Base-by-base conservation (phyloP, 2,329 filamentous ascomycete genomes). In the Cladosporium sp. region DNA sequence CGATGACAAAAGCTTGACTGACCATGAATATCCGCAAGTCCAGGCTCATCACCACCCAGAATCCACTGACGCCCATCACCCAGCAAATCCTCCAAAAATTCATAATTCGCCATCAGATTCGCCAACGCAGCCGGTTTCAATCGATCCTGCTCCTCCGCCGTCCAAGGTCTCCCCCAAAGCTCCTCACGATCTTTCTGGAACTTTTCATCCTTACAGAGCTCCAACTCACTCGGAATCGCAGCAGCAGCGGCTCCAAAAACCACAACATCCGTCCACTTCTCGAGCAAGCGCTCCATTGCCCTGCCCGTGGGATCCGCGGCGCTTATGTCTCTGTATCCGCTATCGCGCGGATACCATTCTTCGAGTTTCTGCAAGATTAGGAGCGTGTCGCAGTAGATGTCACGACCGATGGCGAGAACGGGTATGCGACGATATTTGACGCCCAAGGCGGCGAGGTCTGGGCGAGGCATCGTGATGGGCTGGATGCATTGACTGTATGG, bases 401-500 rank as follows among this genome's bases (percentile, higher is more conserved):
- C 63, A 24, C 57, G 47, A 32, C 63, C 64, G 37, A 65, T 59
- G n/a, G 61, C 56, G 2, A 65, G 54, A 8, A 66, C 60, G 4
- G 64, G 64, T 6, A 66, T 64, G 30, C 54, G 51, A 12, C 54
- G 51, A 43, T 55, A 54, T n/a, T 42, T 47, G 17, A 55, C 15
- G 22, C 51, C 51, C 19, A 55, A 22, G 18, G 36, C 38, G 9
- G 49, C 47, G 8, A 55, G 42, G 19, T 55, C 45, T 13, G 54
- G 54, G 4, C 54, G 45, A 13, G 54, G 51, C 24, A 55, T 39
- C 12, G 24, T 50, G 24, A 43, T 36, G 5, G 50, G 53, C 43
- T 55, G 53, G 11, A 40, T 30, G 34, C 43, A 52, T 2, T 27
- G 36, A 3, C 8, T 39, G 60, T 84, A 86, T 0, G 78, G 75